A percentile compares a stretch with the other conserved stretches of the same genome.
These are phyloP conservation scores for Whalleya microplaca DNA, from an alignment of 2,329 filamentous ascomycete species.

Conservation along the genomic window DNA sequence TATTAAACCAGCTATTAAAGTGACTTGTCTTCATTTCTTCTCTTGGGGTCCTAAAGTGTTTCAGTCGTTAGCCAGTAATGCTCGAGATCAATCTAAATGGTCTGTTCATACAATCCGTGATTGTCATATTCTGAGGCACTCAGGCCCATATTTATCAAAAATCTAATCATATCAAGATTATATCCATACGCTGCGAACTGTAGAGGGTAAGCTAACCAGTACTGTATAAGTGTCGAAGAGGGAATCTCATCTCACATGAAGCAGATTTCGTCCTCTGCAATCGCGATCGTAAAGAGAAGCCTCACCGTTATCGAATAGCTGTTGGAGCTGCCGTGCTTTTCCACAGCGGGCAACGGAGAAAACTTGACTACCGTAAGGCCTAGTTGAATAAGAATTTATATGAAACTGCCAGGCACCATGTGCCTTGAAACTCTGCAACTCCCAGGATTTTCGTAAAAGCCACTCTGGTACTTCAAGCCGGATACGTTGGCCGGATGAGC, in stretches of 20 bases:
- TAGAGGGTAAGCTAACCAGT: background rate
- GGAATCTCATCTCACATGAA: conserved; percentile 12
- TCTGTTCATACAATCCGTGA: background rate
- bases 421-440: conserved; percentile 15
- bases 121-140: background rate
- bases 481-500: background rate
- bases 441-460: conserved; percentile 13
- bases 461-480: conserved; percentile 12
- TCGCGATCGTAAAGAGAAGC: conserved; percentile 21
- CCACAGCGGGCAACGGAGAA: background rate
- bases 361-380: background rate
- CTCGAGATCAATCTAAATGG: too few relatives aligned
- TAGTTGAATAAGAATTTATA: conserved; percentile 7
- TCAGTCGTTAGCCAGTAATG: too few relatives aligned
- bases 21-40: too few relatives aligned
- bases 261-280: background rate
- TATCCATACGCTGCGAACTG: background rate
- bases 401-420: conserved; percentile 13
- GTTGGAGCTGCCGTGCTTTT: conserved; percentile 5
- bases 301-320: conserved; percentile 14
- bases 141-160: conserved; percentile 5
- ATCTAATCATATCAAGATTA: conserved; percentile 5
- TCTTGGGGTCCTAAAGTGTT: too few relatives aligned
- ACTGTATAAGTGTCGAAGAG: background rate
- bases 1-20: too few relatives aligned